phyloP scores from a whole-genome alignment of 805 yeast genomes.

The Saccharomycopsis fermentans region DNA sequence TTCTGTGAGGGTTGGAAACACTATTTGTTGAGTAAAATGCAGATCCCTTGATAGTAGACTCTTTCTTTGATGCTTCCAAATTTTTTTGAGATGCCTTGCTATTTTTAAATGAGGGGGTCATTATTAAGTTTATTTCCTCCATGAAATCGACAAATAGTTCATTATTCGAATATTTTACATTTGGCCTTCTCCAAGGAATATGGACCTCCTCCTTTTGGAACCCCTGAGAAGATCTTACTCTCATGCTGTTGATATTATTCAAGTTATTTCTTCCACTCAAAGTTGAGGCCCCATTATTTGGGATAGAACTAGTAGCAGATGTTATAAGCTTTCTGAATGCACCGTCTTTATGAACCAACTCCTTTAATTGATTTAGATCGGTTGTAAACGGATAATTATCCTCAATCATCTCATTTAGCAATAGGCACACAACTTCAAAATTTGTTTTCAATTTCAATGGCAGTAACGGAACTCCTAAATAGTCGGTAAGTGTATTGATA shows the following conservation, averaged over 20 bases:
- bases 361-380: conserved; percentile 61
- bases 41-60: conserved; percentile 18
- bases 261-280: background rate
- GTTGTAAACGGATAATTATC: conserved; percentile 64
- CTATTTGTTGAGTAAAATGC: conserved; percentile 19
- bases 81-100: conserved; percentile 9
- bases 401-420: conserved; percentile 71
- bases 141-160: conserved; percentile 79
- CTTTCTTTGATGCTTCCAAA: background rate
- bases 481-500: conserved; percentile 43
- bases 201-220: conserved; percentile 20
- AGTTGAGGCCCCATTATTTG: conserved; percentile 12
- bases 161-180: conserved; percentile 65
- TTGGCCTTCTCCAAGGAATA: conserved; percentile 71
- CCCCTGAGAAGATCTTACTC: conserved; percentile 7
- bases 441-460: conserved; percentile 54
- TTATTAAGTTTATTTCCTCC: conserved; percentile 43
- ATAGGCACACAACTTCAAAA: conserved; percentile 56
- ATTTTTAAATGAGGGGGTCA: conserved; percentile 1
- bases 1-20: conserved; percentile 20
- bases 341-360: conserved; percentile 56
- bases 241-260: conserved; percentile 1
- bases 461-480: conserved; percentile 48
- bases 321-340: conserved; percentile 43
- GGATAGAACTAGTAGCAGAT: conserved; percentile 26